These are phyloP conservation scores for Strobilomyces echinocephalus DNA, from an alignment of 768 basidiomycete species.

Conservation along the genomic window DNA sequence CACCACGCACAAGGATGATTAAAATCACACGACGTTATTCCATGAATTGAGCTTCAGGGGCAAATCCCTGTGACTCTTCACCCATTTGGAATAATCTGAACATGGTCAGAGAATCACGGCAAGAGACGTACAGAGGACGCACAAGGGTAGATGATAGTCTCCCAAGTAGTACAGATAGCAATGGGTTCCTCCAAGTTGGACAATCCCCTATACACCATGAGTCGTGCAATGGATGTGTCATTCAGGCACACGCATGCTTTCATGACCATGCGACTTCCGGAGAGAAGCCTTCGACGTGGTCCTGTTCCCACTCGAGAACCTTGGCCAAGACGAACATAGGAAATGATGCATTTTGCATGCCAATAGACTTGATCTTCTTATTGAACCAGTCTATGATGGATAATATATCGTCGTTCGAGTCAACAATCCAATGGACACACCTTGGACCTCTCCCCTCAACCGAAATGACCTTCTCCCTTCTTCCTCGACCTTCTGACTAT, in stretches of 20 bases:
- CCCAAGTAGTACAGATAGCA: conserved; percentile 96
- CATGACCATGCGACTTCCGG: conserved; percentile 99
- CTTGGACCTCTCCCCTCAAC: conserved; percentile 95
- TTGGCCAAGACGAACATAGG: conserved; percentile 96
- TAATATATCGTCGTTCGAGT: background rate
- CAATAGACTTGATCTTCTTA: conserved; percentile 83
- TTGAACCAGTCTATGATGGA: conserved; percentile 85
- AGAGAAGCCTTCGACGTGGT: conserved; percentile 98
- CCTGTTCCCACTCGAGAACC: conserved; percentile 93
- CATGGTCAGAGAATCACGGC: background rate
- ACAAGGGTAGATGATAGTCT: conserved; percentile 99
- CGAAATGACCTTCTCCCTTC: no score
- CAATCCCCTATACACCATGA: conserved; percentile 53
- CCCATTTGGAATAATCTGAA: conserved; percentile 97
- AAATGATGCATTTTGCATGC: conserved; percentile 97
- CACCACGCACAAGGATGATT: conserved; percentile 83
- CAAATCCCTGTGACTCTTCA: conserved; percentile 93
- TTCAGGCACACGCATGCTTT: conserved; percentile 60
- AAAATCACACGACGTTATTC: conserved; percentile 99
- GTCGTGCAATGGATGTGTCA: background rate
- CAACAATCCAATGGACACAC: conserved; percentile 36
- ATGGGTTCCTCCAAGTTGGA: conserved; percentile 96
- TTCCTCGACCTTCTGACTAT: no score
- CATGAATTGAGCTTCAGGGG: conserved; percentile 97
- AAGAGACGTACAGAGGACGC: conserved; percentile 26